phyloP scores from a whole-genome alignment of 768 basidiomycete genomes.

The Coprinopsis sp. region DNA sequence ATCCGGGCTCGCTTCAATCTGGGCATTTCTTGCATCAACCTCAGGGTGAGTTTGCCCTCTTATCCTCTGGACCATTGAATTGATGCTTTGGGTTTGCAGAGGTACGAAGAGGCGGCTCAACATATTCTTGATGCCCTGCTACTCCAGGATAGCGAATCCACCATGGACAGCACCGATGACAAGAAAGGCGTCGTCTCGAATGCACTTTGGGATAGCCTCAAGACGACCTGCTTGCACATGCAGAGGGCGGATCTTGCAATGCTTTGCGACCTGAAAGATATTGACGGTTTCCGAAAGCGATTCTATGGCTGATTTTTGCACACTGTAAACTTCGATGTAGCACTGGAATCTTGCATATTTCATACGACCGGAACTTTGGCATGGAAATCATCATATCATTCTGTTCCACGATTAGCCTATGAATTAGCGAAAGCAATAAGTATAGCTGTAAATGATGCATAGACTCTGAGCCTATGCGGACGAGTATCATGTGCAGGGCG shows the following conservation, averaged over 20 bases:
- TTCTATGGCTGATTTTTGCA: slow-evolving; percentile 15
- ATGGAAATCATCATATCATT: neutral
- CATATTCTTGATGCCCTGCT: slow-evolving; percentile 86
- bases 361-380: no score
- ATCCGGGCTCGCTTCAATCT: slow-evolving; percentile 92
- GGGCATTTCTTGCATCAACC: slow-evolving; percentile 87
- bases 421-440: slow-evolving; percentile 5
- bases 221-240: slow-evolving; percentile 77
- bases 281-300: slow-evolving; percentile 41
- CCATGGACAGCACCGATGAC: slow-evolving; percentile 46
- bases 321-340: neutral
- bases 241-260: slow-evolving; percentile 71
- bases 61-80: slow-evolving; percentile 6
- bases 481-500: slow-evolving; percentile 6
- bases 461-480: neutral
- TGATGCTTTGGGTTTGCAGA: slow-evolving; percentile 35
- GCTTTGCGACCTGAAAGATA: slow-evolving; percentile 67
- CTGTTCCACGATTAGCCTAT: slow-evolving; percentile 2
- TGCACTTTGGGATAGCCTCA: slow-evolving; percentile 85
- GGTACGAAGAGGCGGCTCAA: slow-evolving; percentile 81
- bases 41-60: slow-evolving; percentile 51
- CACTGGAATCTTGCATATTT: no score
- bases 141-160: slow-evolving; percentile 81
- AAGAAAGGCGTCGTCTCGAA: slow-evolving; percentile 69
- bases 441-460: slow-evolving; percentile 3